A percentile compares a stretch with the other conserved stretches of the same genome.
Evolutionary conservation across 495 filamentous ascomycete species (phyloP).

Genomic region (Darksidea phi): DNA sequence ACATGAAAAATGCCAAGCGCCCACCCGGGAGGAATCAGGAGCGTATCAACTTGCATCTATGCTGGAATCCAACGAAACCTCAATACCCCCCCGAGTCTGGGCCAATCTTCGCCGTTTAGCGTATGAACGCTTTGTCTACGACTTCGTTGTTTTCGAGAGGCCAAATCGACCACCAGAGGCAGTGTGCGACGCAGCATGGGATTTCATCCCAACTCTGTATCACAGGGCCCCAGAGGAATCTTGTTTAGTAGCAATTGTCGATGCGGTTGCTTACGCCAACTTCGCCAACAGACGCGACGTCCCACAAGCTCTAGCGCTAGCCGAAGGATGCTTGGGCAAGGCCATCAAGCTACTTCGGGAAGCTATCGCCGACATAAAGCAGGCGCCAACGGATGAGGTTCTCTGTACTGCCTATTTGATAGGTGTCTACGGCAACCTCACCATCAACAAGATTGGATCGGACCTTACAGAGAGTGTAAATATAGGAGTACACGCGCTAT

Average conservation of each 20-base stretch:
- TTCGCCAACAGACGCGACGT: slow-evolving; percentile 10
- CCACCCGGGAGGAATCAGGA: not conserved
- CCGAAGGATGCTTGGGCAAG: slow-evolving; percentile 22
- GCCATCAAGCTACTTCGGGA: slow-evolving; percentile 21
- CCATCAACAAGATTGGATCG: slow-evolving; percentile 5
- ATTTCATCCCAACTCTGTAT: slow-evolving; percentile 20
- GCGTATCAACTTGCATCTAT: not conserved
- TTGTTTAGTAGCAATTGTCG: slow-evolving; percentile 1
- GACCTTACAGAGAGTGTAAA: slow-evolving; percentile 23
- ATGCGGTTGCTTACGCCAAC: slow-evolving; percentile 18
- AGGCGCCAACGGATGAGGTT: slow-evolving; percentile 13
- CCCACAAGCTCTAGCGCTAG: slow-evolving; percentile 13
- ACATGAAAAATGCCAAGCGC: not conserved
- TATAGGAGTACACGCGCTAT: slow-evolving; percentile 14
- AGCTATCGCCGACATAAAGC: slow-evolving; percentile 9
- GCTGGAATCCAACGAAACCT: not conserved
- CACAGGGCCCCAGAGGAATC: slow-evolving; percentile 15
- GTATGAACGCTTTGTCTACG: slow-evolving; percentile 24
- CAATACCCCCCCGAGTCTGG: not conserved
- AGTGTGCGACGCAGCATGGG: slow-evolving; percentile 8
- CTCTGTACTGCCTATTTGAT: slow-evolving; percentile 20
- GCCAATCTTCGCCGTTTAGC: slow-evolving; percentile 15
- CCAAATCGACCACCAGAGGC: not conserved
- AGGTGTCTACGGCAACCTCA: slow-evolving; percentile 30
- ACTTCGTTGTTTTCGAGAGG: slow-evolving; percentile 18